Evolutionary conservation across 179 eudicot species (phyloP), one percentile per base, ranked within the genome.

Genomic region (Silene vulgaris): DNA sequence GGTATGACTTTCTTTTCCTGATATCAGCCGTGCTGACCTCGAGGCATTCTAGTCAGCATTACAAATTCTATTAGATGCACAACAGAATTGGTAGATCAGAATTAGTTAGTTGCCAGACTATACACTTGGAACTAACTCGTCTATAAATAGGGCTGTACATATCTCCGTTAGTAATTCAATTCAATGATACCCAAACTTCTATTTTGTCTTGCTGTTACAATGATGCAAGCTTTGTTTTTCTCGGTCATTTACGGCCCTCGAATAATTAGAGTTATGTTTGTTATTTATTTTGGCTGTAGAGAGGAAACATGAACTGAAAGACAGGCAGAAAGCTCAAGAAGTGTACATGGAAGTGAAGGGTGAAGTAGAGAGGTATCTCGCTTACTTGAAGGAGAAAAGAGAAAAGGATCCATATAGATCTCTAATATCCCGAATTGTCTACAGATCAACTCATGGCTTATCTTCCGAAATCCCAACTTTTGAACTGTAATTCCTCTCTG

Each of bases 321-420:
- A 78, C 79, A 87, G 82, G 80, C 81, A 89, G n/a, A 84, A 81
- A 77, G 86, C 90, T 30, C 84, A 90, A 0, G 83, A 81, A 77
- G 5, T 89, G 78, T 91, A 91, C 68, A 23, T 80, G 61, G 85
- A 91, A 69, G 86, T 91, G 69, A 88, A 91, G 78, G 74, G 85
- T 1, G 89, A 87, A 75, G 97, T 91, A 37, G 91, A 90, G 82
- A 86, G 56, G 7, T 87, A 90, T 80, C 82, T 91, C 57, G 84
- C 78, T 62, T 91, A 84, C 77, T 79, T 91, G 76, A 87, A 86
- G 81, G 86, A 86, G 82, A 91, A 86, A 54, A 86, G 93, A 77
- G 88, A 91, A 79, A 71, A 30, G 16, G 97, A 91, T 72, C 95
- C 95, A 28, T 90, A 88, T 59, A 78, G 97, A 75, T 81, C 84